phyloP scores from a whole-genome alignment of 176 grass and related monocot species.

The Poa annua region DNA sequence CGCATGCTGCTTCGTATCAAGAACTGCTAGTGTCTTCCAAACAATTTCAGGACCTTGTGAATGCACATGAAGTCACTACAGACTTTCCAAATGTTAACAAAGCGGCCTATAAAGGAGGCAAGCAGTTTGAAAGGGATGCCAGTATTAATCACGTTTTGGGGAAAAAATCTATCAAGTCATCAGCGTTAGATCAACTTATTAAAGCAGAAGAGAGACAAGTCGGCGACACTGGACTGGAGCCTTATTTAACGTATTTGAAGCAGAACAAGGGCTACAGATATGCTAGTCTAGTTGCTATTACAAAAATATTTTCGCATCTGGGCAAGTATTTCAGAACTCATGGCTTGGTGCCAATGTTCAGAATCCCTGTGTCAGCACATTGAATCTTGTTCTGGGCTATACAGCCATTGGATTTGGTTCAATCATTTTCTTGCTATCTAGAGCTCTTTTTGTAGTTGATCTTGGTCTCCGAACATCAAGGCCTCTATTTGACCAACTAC shows the following conservation, averaged over 20 bases:
- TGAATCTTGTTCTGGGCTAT: background rate
- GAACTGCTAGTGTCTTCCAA: constrained; percentile 10
- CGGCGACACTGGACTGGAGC: background rate
- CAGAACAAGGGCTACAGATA: constrained; percentile 19
- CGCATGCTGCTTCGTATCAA: background rate
- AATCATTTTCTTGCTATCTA: constrained; percentile 39
- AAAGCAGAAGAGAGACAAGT: background rate
- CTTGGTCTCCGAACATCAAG: constrained; percentile 38
- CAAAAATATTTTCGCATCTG: constrained; percentile 3
- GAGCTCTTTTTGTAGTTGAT: constrained; percentile 35
- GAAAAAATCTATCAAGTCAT: background rate
- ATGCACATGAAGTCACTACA: background rate
- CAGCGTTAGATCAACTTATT: background rate
- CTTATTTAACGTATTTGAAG: constrained; percentile 7
- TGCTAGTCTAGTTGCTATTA: constrained; percentile 5
- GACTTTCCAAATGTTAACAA: background rate
- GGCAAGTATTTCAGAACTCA: constrained; percentile 9
- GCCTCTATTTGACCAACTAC: constrained; percentile 34
- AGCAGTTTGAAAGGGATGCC: background rate
- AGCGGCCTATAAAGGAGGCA: background rate
- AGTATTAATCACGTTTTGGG: background rate
- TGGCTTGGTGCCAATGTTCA: constrained; percentile 19
- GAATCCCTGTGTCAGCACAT: background rate
- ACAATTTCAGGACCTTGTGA: background rate
- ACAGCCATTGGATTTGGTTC: constrained; percentile 46